A percentile compares a stretch with the other conserved stretches of the same genome.
These are phyloP conservation scores for Gonapodya prolifera DNA, from an alignment of 192 early-diverging fungal species.

Conservation along the genomic window DNA sequence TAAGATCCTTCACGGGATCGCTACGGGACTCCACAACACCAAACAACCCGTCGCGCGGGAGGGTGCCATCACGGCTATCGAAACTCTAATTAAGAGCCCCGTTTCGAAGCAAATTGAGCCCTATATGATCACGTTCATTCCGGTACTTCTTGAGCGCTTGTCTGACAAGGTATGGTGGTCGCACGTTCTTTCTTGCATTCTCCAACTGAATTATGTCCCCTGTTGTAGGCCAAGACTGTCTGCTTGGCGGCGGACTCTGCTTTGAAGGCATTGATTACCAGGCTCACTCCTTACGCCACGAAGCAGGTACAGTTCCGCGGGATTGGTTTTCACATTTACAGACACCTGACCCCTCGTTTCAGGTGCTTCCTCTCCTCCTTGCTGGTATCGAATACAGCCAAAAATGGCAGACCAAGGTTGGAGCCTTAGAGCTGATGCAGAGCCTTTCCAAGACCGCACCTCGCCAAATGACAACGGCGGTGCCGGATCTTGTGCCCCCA, in stretches of 20 bases:
- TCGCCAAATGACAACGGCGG: constrained; percentile 29
- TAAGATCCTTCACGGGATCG: background rate
- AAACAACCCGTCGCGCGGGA: background rate
- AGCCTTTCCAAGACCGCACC: constrained; percentile 28
- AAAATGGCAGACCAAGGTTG: constrained; percentile 61
- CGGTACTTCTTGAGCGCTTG: background rate
- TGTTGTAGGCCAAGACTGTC: background rate
- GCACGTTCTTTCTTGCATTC: background rate
- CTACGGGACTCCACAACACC: background rate
- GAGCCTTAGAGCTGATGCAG: constrained; percentile 28
- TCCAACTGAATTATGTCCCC: background rate
- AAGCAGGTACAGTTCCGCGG: too few relatives aligned
- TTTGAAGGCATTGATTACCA: background rate
- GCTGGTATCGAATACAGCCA: constrained; percentile 58
- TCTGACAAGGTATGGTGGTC: background rate
- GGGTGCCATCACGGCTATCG: background rate
- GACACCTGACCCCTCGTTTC: background rate
- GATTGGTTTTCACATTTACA: background rate
- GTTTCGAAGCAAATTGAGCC: background rate
- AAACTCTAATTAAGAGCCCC: background rate
- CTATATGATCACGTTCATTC: background rate
- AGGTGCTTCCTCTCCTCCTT: constrained; percentile 49
- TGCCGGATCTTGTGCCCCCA: constrained; percentile 17
- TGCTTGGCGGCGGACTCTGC: background rate
- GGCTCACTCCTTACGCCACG: background rate